A percentile compares a stretch with the other conserved stretches of the same genome.
phyloP scores from a whole-genome alignment of 2,329 filamentous ascomycete species.

The Colletotrichum camelliae region DNA sequence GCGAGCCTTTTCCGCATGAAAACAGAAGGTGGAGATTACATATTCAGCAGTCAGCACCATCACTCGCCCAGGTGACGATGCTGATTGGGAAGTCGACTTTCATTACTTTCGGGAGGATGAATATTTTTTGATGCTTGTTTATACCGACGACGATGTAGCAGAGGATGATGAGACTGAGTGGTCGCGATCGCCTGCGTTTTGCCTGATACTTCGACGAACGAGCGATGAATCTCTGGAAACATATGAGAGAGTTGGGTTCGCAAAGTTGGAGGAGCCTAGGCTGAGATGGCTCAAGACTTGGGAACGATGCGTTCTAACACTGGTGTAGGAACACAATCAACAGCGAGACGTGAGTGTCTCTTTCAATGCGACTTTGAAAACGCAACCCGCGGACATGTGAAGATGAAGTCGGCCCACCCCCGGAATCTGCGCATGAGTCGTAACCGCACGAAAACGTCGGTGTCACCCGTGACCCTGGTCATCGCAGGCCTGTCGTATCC shows the following conservation, averaged over 20 bases:
- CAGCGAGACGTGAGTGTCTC: background rate
- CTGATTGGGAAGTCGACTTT: background rate
- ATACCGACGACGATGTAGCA: background rate
- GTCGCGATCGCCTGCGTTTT: background rate
- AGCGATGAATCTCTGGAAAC: accelerated
- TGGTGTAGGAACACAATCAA: background rate
- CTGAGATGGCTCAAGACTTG: background rate
- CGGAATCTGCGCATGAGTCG: background rate
- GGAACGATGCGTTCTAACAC: background rate
- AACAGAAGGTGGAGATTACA: background rate
- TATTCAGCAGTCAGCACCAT: background rate
- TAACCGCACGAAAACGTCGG: background rate
- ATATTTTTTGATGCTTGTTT: background rate
- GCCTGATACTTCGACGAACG: background rate
- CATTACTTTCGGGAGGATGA: background rate
- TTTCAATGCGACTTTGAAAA: background rate
- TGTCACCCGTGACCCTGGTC: background rate
- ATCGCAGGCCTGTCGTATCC: background rate
- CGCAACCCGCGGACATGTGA: background rate
- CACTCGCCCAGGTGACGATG: background rate
- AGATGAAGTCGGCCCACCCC: background rate
- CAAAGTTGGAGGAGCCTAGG: background rate
- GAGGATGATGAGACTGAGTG: background rate
- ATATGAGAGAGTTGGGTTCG: background rate
- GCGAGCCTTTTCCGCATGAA: background rate